phyloP scores from a whole-genome alignment of 78 protist species.

The Monosiga brevicollis region DNA sequence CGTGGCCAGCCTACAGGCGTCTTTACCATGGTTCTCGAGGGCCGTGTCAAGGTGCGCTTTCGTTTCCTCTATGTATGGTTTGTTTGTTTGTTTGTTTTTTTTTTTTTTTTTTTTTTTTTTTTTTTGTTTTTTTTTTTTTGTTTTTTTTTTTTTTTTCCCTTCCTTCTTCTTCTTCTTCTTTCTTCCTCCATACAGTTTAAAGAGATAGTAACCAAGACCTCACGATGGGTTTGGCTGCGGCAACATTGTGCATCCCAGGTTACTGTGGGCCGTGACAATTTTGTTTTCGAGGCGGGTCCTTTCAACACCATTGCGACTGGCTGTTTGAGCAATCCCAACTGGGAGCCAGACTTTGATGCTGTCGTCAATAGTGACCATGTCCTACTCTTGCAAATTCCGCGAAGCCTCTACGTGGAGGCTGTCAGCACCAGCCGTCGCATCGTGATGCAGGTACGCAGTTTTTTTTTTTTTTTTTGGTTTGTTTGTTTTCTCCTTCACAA shows the following conservation, averaged over 20 bases:
- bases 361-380: not conserved
- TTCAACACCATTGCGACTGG: not conserved
- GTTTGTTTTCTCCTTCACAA: not conserved
- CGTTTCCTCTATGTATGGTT: not conserved
- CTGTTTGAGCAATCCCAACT: not conserved
- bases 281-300: not conserved
- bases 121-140: not conserved
- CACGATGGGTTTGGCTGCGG: not conserved
- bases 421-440: not conserved
- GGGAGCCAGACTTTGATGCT: not conserved
- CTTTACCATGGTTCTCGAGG: not conserved
- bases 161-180: not conserved
- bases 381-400: not conserved
- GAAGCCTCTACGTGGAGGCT: not conserved
- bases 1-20: not conserved
- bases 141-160: not conserved
- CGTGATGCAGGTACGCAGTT: not conserved
- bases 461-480: not conserved
- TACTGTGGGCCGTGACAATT: not conserved
- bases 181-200: not conserved
- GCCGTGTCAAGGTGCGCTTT: not conserved
- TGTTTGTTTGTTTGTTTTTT: not conserved
- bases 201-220: not conserved
- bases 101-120: too few relatives aligned
- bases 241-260: not conserved